These are phyloP conservation scores for Starmerella stigmatis DNA, from an alignment of 805 yeast genomes.

Conservation along the genomic window DNA sequence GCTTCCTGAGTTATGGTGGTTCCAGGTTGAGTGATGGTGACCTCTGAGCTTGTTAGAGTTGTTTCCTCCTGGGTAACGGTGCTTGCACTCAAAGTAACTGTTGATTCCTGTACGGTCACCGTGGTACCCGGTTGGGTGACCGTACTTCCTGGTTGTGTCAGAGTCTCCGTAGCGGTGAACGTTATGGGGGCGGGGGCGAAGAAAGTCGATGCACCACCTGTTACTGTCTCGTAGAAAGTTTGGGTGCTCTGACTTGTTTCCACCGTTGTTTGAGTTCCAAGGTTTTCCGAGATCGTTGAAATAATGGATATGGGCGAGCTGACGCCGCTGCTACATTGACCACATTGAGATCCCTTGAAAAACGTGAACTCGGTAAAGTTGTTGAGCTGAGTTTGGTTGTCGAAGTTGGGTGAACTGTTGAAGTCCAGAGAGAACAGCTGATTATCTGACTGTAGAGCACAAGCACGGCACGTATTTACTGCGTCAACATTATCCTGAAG, in stretches of 20 bases:
- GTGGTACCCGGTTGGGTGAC: background rate
- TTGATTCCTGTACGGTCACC: background rate
- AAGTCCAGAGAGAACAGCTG: slow-evolving; percentile 17
- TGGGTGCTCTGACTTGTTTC: slow-evolving; percentile 6
- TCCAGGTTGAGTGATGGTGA: background rate
- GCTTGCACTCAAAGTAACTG: background rate
- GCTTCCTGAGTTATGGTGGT: slow-evolving; percentile 4
- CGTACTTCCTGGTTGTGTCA: background rate
- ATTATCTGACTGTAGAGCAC: slow-evolving; percentile 14
- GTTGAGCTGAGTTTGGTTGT: slow-evolving; percentile 16
- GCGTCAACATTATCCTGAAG: slow-evolving; percentile 5
- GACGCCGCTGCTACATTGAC: background rate
- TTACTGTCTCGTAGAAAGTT: slow-evolving; percentile 13
- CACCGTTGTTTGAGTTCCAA: slow-evolving; percentile 5
- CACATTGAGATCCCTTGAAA: slow-evolving; percentile 11
- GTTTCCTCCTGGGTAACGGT: slow-evolving; percentile 5
- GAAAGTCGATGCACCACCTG: slow-evolving; percentile 8
- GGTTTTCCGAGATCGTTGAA: background rate
- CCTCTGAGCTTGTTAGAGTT: slow-evolving; percentile 3
- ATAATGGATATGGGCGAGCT: background rate
- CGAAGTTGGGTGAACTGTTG: slow-evolving; percentile 13
- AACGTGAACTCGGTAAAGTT: slow-evolving; percentile 21
- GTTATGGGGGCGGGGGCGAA: slow-evolving; percentile 12
- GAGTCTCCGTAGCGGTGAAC: background rate
- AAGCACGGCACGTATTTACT: slow-evolving; percentile 17